Evolutionary conservation across 1,139 yeast species (phyloP).

Genomic region (Casaregolazyma lundiana): DNA sequence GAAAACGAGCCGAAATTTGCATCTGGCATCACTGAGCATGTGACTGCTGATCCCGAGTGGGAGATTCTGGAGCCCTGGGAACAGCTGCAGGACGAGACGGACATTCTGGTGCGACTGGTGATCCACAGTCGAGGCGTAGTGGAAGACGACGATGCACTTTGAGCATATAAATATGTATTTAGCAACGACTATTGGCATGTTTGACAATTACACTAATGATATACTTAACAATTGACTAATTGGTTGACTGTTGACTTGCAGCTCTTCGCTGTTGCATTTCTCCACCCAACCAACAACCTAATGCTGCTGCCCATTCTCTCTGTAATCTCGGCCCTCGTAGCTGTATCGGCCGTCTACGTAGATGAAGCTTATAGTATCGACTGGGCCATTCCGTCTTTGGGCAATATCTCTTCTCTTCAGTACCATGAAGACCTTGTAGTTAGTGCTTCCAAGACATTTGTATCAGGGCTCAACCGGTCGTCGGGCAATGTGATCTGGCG

Average conservation of each 20-base stretch:
- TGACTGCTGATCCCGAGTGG: constrained; percentile 21
- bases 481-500: constrained; percentile 27
- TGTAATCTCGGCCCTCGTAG: background rate
- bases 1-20: constrained; percentile 14
- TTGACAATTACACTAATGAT: too few relatives aligned
- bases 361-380: constrained; percentile 33
- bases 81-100: constrained; percentile 24
- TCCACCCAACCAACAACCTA: background rate
- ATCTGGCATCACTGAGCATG: constrained; percentile 8
- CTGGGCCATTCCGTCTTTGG: constrained; percentile 28
- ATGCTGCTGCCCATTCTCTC: constrained; percentile 4
- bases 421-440: constrained; percentile 4
- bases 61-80: constrained; percentile 28
- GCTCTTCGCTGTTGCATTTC: background rate
- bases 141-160: background rate
- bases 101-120: constrained; percentile 24
- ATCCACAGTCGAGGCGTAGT: constrained; percentile 19
- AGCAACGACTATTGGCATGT: too few relatives aligned
- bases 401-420: constrained; percentile 18
- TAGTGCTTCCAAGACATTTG: constrained; percentile 9
- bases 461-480: constrained; percentile 22
- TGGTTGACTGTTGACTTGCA: background rate
- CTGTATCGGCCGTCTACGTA: constrained; percentile 23
- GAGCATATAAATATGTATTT: too few relatives aligned
- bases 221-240: too few relatives aligned